These are phyloP conservation scores for Potentilla sterilis DNA, from an alignment of 306 rosid species.

Conservation along the genomic window DNA sequence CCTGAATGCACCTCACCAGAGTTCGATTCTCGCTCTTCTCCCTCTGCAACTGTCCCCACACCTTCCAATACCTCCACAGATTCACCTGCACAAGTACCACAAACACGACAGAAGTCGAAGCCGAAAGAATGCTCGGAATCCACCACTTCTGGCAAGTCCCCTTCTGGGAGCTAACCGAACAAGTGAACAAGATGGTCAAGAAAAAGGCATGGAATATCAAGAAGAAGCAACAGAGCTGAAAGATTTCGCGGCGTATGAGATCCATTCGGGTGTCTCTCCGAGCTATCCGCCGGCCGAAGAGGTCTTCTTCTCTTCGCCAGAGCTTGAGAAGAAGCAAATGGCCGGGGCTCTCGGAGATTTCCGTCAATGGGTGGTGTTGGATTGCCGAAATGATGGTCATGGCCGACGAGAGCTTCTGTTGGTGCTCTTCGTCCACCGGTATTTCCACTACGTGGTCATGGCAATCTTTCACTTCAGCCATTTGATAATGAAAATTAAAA, in stretches of 20 bases:
- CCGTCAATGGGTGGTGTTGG: constrained; percentile 76
- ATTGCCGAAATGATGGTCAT: no score
- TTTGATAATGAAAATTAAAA: neutral
- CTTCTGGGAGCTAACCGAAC: constrained; percentile 31
- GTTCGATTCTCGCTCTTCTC: constrained; percentile 55
- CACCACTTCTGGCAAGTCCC: constrained; percentile 67
- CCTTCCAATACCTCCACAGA: constrained; percentile 63
- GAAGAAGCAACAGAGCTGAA: constrained; percentile 67
- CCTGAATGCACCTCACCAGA: constrained; percentile 59
- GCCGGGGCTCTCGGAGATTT: constrained; percentile 74
- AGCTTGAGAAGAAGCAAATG: constrained; percentile 83
- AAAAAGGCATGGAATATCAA: constrained; percentile 65
- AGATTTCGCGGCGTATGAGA: constrained; percentile 50
- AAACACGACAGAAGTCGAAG: constrained; percentile 53
- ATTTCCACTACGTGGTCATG: constrained; percentile 76
- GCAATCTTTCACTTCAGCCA: constrained; percentile 59
- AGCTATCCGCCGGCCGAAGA: constrained; percentile 50
- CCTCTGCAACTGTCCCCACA: constrained; percentile 51
- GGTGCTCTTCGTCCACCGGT: constrained; percentile 64
- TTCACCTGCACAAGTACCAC: constrained; percentile 55
- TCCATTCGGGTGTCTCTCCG: constrained; percentile 56
- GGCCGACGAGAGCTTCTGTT: constrained; percentile 32
- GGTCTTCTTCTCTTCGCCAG: constrained; percentile 81
- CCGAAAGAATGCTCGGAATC: constrained; percentile 55
- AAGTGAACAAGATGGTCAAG: constrained; percentile 61